A percentile compares a stretch with the other conserved stretches of the same genome.
These are phyloP conservation scores for Extremus antarcticus DNA, from an alignment of 495 filamentous ascomycete genomes.

Conservation along the genomic window DNA sequence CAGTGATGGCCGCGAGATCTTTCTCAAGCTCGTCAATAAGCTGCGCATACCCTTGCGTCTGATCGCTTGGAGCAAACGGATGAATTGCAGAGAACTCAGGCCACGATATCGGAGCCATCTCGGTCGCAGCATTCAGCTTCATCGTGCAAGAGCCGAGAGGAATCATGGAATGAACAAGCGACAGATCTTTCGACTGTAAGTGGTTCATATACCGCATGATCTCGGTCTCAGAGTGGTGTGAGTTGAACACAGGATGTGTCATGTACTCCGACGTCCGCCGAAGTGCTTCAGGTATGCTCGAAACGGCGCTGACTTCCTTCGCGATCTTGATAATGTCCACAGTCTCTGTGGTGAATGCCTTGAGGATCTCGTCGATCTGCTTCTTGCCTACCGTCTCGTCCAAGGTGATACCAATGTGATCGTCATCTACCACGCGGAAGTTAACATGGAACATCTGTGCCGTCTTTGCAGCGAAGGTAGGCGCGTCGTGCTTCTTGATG, in stretches of 20 bases:
- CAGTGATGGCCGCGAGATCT: constrained; percentile 78
- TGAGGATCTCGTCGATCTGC: constrained; percentile 51
- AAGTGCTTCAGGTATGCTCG: constrained; percentile 32
- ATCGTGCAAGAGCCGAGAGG: constrained; percentile 98
- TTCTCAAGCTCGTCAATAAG: constrained; percentile 62
- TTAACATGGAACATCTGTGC: constrained; percentile 47
- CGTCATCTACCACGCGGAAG: constrained; percentile 49
- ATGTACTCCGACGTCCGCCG: constrained; percentile 67
- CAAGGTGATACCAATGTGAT: constrained; percentile 55
- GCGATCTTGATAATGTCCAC: constrained; percentile 30
- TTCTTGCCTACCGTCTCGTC: constrained; percentile 60
- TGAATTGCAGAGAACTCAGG: constrained; percentile 80
- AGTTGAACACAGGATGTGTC: constrained; percentile 93
- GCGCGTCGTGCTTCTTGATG: constrained; percentile 44
- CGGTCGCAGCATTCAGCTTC: constrained; percentile 94
- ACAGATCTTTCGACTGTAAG: constrained; percentile 90
- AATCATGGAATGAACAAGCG: constrained; percentile 96
- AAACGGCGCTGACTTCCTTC: constrained; percentile 15
- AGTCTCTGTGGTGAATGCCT: constrained; percentile 25
- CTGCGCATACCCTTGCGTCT: constrained; percentile 55
- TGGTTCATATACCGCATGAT: constrained; percentile 91
- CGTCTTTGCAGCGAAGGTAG: constrained; percentile 37
- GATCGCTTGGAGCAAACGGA: constrained; percentile 58
- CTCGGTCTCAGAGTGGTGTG: constrained; percentile 92
- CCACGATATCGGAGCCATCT: constrained; percentile 84